Evolutionary conservation across 805 yeast genomes (phyloP).

Genomic region (Candida glaebosa): DNA sequence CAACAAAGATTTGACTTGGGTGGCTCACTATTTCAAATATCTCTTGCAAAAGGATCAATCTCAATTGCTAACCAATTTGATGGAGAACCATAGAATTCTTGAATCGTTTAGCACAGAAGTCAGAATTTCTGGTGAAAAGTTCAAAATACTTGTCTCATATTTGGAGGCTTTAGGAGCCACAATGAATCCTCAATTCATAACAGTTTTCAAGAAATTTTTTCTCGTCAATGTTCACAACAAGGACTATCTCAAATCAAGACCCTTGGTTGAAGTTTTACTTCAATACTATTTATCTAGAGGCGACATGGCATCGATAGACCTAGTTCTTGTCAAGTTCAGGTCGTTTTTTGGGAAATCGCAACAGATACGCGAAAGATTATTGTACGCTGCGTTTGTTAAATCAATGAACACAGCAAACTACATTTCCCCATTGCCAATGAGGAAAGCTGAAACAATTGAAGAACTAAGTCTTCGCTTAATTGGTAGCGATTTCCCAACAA

Average conservation of each 20-base stretch:
- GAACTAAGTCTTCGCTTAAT: slow-evolving; percentile 8
- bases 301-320: slow-evolving; percentile 8
- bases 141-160: not conserved
- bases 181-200: slow-evolving; percentile 13
- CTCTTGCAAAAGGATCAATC: slow-evolving; percentile 7
- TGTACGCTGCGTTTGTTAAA: slow-evolving; percentile 19
- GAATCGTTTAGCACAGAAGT: not conserved
- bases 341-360: slow-evolving; percentile 11
- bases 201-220: slow-evolving; percentile 15
- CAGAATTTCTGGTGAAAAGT: not conserved
- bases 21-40: slow-evolving; percentile 13
- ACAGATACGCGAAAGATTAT: slow-evolving; percentile 13
- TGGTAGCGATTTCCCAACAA: slow-evolving; percentile 9
- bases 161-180: slow-evolving; percentile 13
- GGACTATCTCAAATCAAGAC: slow-evolving; percentile 7
- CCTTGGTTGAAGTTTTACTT: slow-evolving; percentile 20
- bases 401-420: slow-evolving; percentile 10
- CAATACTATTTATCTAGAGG: slow-evolving; percentile 21
- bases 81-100: slow-evolving; percentile 5
- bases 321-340: slow-evolving; percentile 17
- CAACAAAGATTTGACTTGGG: slow-evolving; percentile 17
- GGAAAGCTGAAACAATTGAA: not conserved
- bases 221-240: not conserved
- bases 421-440: not conserved
- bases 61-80: slow-evolving; percentile 6